Base-by-base conservation (phyloP, 805 yeast species). In the Saccharomyces mikatae region DNA sequence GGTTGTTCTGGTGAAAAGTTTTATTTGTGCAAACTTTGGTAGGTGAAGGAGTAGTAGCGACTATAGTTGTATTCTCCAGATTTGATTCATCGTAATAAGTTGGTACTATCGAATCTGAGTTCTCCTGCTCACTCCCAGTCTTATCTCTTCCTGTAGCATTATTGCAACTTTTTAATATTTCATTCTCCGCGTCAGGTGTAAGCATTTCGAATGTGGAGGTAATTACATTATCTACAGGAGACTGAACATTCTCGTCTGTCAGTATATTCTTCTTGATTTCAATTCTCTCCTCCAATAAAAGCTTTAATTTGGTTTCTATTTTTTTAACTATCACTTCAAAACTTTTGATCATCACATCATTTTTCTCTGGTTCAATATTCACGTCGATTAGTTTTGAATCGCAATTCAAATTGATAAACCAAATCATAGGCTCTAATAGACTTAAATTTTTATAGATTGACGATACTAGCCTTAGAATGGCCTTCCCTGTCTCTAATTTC, bases 281-380 rank as follows among this genome's bases (percentile, higher is more conserved):
- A 29, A 32, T 17, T 17, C 10, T 14, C 21, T 49, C 21, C n/a
- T 27, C 31, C 30, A 47, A 21, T 30, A 29, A 21, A 5, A 21
- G 14, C 24, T 27, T 27, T 14, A 46, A n/a, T 28, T n/a, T 47
- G 8, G 14, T 46, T 36, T 55, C 48, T n/a, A 71, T 47, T 2
- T 54, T 41, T 1, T 41, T 53, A 3, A 72, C 29, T 6, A 72
- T 22, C 0, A 13, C 14, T 1, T 60, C 64, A 21, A 64, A 60
- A 24, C 63, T 58, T 13, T 54, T 56, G 0, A 76, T 52, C 54
- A 76, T 36, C 3, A 75, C 63, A 60, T 76, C 78, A 36, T 72
- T 70, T 53, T 77, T 77, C 51, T 69, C 73, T 2, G 80, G 80
- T 54, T 76, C 80, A 28, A 77, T 69, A 55, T 76, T 77, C 1